Evolutionary conservation across 495 filamentous ascomycete species (phyloP).

Genomic region (Lasiosphaeriaceae sp.): DNA sequence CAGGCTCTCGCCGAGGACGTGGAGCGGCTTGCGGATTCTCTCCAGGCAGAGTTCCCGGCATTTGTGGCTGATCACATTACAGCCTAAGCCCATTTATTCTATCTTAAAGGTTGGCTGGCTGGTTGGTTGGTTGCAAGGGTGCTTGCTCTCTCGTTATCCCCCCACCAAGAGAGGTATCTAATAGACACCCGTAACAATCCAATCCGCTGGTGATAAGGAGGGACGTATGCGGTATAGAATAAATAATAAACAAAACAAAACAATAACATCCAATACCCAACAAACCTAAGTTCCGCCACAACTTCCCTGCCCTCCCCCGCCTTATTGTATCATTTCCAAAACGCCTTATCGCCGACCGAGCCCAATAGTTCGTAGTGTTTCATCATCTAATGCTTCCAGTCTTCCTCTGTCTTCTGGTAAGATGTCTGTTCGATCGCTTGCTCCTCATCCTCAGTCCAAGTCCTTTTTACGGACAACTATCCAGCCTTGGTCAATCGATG

Average conservation of each 20-base stretch:
- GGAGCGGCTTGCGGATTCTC: constrained; percentile 73
- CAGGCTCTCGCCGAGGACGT: constrained; percentile 82
- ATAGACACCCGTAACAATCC: no score
- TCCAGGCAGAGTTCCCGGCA: constrained; percentile 66
- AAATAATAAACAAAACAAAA: background rate
- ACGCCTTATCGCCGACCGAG: constrained; percentile 7
- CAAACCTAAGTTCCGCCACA: background rate
- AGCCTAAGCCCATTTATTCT: background rate
- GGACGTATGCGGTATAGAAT: no score
- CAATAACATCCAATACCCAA: background rate
- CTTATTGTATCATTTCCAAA: background rate
- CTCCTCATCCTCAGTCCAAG: constrained; percentile 27
- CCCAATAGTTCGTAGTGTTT: background rate
- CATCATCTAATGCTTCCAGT: no score
- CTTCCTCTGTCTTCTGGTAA: background rate
- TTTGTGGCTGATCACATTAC: constrained; percentile 27
- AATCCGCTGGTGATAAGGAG: no score
- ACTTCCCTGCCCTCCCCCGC: background rate
- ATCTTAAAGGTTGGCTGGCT: background rate
- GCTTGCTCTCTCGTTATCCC: no score
- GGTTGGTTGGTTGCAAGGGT: no score
- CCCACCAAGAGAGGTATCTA: no score
- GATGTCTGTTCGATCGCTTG: background rate
- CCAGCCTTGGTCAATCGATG: constrained; percentile 39
- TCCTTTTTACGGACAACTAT: constrained; percentile 43